phyloP scores from a whole-genome alignment of 306 rosid genomes.

The Chamaecrista fasciculata region DNA sequence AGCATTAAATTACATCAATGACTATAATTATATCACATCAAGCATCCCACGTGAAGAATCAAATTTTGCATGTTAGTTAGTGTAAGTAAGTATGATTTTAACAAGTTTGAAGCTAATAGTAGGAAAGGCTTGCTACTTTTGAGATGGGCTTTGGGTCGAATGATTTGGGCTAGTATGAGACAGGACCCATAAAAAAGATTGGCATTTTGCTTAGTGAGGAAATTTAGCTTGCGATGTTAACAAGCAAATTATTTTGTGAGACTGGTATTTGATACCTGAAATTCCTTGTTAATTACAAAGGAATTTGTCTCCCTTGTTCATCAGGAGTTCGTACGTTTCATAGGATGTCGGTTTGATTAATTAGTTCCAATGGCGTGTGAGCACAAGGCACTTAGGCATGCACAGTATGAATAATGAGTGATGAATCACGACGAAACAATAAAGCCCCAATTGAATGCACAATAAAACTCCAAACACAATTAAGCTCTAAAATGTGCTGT shows the following conservation, averaged over 20 bases:
- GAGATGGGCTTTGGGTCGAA: background rate
- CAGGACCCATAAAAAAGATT: too few relatives aligned
- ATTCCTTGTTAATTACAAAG: background rate
- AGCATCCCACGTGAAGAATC: too few relatives aligned
- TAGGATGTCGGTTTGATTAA: background rate
- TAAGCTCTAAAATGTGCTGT: background rate
- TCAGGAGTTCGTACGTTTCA: background rate
- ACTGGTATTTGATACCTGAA: background rate
- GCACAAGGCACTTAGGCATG: background rate
- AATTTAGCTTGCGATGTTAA: too few relatives aligned
- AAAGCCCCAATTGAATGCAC: background rate
- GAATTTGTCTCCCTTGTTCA: background rate
- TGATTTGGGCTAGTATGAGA: background rate
- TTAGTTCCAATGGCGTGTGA: background rate
- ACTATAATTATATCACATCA: too few relatives aligned
- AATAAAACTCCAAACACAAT: background rate
- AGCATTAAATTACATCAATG: too few relatives aligned
- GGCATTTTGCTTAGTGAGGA: too few relatives aligned
- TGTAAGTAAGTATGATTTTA: too few relatives aligned
- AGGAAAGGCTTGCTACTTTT: background rate
- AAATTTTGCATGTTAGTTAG: too few relatives aligned
- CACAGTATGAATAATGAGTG: too few relatives aligned
- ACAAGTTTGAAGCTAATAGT: too few relatives aligned
- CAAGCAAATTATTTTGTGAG: too few relatives aligned
- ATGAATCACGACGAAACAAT: background rate